These are phyloP conservation scores for Daldinia bambusicola DNA, from an alignment of 495 filamentous ascomycete species.

Conservation along the genomic window DNA sequence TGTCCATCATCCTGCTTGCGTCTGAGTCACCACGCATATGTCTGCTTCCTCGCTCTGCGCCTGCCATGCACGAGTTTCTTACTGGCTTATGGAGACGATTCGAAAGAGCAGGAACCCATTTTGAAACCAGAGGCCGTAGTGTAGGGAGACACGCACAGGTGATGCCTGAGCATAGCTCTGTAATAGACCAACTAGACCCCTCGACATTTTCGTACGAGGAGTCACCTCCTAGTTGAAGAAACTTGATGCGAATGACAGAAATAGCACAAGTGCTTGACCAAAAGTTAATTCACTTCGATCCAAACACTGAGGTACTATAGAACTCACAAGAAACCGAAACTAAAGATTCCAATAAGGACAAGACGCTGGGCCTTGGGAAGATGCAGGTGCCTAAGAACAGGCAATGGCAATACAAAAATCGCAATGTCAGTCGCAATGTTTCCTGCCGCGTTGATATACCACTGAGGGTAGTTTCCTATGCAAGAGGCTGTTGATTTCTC, in stretches of 20 bases:
- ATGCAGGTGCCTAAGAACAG: conserved; percentile 51
- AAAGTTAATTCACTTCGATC: conserved; percentile 7
- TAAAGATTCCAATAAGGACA: conserved; percentile 51
- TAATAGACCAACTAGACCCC: conserved; percentile 67
- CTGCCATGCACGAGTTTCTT: conserved; percentile 9
- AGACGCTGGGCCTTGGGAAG: conserved; percentile 50
- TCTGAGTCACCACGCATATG: conserved; percentile 29
- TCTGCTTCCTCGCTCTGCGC: conserved; percentile 18
- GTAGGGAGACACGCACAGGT: conserved; percentile 68
- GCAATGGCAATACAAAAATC: conserved; percentile 51
- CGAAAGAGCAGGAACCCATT: conserved; percentile 49
- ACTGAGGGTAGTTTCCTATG: conserved; percentile 47
- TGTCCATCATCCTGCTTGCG: conserved; percentile 20
- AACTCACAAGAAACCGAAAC: conserved; percentile 55
- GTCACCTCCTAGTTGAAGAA: conserved; percentile 59
- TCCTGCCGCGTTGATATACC: conserved; percentile 56
- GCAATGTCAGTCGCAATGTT: conserved; percentile 54
- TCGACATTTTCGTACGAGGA: conserved; percentile 67
- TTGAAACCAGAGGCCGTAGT: conserved; percentile 61
- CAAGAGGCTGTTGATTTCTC: conserved; percentile 46
- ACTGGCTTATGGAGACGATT: conserved; percentile 34
- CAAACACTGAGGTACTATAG: not conserved
- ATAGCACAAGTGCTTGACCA: conserved; percentile 61
- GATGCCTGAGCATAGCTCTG: conserved; percentile 68
- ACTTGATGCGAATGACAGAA: conserved; percentile 65